Base-by-base conservation (phyloP, 2,329 filamentous ascomycete genomes). In the Thermochaetoides dissita region DNA sequence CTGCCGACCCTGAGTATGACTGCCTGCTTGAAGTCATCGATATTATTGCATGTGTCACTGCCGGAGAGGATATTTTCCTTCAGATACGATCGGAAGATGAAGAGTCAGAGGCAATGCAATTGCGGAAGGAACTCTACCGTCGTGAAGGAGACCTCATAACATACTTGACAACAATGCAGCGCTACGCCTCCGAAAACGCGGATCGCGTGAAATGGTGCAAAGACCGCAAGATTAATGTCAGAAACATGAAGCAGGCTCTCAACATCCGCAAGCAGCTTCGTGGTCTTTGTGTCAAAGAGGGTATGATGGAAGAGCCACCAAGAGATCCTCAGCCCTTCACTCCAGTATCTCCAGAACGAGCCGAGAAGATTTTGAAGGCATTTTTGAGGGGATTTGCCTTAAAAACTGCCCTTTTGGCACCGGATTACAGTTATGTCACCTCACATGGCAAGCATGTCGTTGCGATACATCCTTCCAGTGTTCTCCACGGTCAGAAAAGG, bases 11-110 rank as follows among this genome's bases (percentile, higher is more conserved):
- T 0, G 74, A 81, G 35, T 74, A 73, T 38, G 76, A 84, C 51
- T 93, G 87, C 51, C 63, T 95, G 1, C 60, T 80, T 0, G 86
- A 94, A 51, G 79, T 78, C 4, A 89, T 98, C 48, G 91, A 96
- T 54, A 81, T 95, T 42, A 83, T 81, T 32, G 66, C 76, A 0
- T 76, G 73, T 46, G 66, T 81, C 17, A 79, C 75, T 0, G 66
- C 74, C 0, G 76, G 77, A 35, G 74, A 78, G 39, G 75, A 77
- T 45, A 71, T 81, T 8, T 81, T 79, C 51, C 58, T 74, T 8
- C 72, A 76, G 37, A 59, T 77, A 0, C 71, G 73, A 38, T 71
- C 70, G 0, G 74, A 78, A 47, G 72, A 79, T 46, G 66, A 63
- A 2, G 61, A 63, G 17, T 73, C 78, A 40, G 65, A 71, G 12